Evolutionary conservation across 495 filamentous ascomycete species (phyloP).

Genomic region (Tuber melanosporum): DNA sequence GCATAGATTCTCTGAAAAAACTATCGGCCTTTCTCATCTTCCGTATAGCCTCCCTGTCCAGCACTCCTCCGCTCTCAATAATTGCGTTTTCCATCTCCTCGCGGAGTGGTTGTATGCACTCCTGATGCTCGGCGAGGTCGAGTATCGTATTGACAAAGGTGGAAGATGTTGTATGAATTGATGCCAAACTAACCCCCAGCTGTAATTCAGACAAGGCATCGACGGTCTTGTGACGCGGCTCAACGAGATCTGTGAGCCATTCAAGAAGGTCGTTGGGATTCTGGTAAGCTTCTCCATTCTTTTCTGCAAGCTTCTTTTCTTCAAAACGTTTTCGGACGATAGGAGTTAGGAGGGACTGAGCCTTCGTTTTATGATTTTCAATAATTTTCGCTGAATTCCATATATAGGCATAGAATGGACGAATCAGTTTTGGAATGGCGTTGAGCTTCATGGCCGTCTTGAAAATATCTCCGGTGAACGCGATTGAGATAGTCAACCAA

Average conservation of each 20-base stretch:
- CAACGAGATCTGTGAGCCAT: constrained; percentile 39
- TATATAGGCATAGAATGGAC: constrained; percentile 37
- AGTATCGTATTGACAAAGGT: constrained; percentile 43
- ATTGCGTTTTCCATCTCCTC: constrained; percentile 50
- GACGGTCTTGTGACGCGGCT: constrained; percentile 7
- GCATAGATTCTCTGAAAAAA: constrained; percentile 52
- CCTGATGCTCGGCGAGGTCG: constrained; percentile 49
- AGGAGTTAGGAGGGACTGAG: constrained; percentile 25
- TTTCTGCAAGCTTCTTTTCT: constrained; percentile 21
- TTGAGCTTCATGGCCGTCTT: constrained; percentile 41
- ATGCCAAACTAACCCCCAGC: constrained; percentile 40
- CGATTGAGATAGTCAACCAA: constrained; percentile 54
- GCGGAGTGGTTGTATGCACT: constrained; percentile 48
- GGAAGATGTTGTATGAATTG: constrained; percentile 42
- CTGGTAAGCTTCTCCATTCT: constrained; percentile 20
- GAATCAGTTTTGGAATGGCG: constrained; percentile 44
- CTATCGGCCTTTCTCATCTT: constrained; percentile 51
- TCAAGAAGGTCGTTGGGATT: constrained; percentile 41
- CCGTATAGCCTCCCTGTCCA: constrained; percentile 44
- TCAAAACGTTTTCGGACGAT: constrained; percentile 25
- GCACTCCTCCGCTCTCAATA: constrained; percentile 41
- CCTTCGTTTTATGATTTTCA: neutral
- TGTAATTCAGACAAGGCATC: constrained; percentile 23
- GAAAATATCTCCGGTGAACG: constrained; percentile 53
- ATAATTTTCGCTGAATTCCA: neutral